Base-by-base conservation (phyloP, 768 basidiomycete species). In the Neoboletus subvelutipes region DNA sequence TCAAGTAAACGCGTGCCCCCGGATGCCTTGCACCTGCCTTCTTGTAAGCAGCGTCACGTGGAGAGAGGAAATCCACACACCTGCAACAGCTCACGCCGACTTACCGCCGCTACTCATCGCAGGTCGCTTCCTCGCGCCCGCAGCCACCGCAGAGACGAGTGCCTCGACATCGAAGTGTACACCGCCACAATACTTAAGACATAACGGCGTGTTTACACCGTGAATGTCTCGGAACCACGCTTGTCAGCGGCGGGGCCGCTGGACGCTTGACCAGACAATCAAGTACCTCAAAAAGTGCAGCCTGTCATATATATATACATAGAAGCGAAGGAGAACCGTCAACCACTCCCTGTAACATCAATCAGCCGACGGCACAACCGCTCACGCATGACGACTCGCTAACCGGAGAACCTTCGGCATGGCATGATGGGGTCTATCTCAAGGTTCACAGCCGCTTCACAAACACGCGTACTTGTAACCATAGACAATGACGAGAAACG, bases 101-200 rank as follows among this genome's bases (percentile, higher is more conserved):
- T 39, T 26, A n/a, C 48, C 56, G 54, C 56, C 56, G 63, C 55
- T 39, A 45, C 40, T 31, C 34, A 45, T 29, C 45, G 1, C 36
- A 46, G 8, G 1, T 42, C 5, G 50, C 65, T 67, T 64, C 66
- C 60, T 54, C 62, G 51, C 52, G 46, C 57, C 66, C 66, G 66
- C 37, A 45, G 66, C 66, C 66, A 67, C 67, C 66, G 66, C 67
- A 64, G 0, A 39, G 55, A 52, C 48, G 41, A 43, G 6, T 10
- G 13, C 33, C 47, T 45, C 34, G 53, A 37, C 56, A 18, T 28
- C 46, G 31, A 64, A 55, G 26, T 20, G 22, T 29, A 31, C 42
- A 40, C 24, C 40, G 59, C 53, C 62, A 56, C 56, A 13, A 49
- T 15, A 17, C 12, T 22, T n/a, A 47, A 57, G 54, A 65, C 56